Conservation (phyloP, 352 stramenopile species). For the Aphanomyces stellatus region DNA sequence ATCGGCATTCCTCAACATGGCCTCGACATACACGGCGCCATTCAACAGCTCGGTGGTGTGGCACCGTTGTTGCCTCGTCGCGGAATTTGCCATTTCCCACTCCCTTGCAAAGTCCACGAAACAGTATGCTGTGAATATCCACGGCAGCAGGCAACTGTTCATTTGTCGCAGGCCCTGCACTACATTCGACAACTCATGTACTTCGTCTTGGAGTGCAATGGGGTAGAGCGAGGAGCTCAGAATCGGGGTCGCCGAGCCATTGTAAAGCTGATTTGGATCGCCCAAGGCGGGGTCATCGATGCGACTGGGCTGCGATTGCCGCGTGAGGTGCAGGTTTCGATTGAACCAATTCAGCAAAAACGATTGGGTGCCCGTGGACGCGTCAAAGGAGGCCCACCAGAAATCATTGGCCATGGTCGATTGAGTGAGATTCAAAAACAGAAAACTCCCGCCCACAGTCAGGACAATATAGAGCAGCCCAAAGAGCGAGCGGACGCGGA, state of each 20-base stretch:
- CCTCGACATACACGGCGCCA: conserved; percentile 7
- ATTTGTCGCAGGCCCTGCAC: neutral
- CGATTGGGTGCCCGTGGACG: neutral
- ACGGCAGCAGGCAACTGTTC: neutral
- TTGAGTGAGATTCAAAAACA: neutral
- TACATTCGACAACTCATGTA: neutral
- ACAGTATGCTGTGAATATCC: conserved; percentile 5
- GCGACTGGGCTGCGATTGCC: neutral
- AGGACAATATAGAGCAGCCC: neutral
- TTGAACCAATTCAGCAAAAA: neutral
- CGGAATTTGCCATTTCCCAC: neutral
- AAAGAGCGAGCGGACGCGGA: neutral
- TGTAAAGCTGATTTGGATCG: neutral
- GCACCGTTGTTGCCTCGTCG: neutral
- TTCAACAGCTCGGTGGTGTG: neutral
- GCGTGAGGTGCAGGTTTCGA: neutral
- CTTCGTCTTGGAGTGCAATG: neutral
- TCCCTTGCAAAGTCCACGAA: neutral
- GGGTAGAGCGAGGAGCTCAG: neutral
- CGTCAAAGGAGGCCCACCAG: conserved; percentile 8
- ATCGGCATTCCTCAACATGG: neutral
- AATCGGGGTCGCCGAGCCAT: neutral
- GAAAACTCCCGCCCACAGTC: neutral
- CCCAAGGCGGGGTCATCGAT: neutral
- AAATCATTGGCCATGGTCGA: neutral